Evolutionary conservation across 176 grass and related monocot genomes (phyloP), one percentile per base, ranked within the genome.

Genomic region (Aegilops sharonensis): DNA sequence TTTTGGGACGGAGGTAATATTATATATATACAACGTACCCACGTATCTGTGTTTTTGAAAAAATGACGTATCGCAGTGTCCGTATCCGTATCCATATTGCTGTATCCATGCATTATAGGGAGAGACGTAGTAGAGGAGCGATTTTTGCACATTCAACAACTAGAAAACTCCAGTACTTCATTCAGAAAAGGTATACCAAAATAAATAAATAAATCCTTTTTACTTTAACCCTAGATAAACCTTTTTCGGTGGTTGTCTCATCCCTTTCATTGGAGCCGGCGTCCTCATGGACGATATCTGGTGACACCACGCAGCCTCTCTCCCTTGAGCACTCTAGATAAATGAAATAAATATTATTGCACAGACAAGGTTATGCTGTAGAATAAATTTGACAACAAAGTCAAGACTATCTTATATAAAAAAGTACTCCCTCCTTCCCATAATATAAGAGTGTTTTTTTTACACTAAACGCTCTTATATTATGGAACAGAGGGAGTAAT

Each of bases 241-340:
- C 85, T 84, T 84, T 36, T 75, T 75, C 81, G 56, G 45, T 36
- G 24, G 60, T 32, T 1, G 30, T 68, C 50, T 37, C 14, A 4
- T 17, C 71, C 42, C 14, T 9, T 5, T 52, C 11, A 3, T 32
- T 72, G 9, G 39, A 42, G 6, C 1, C 21, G 30, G 9, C 43
- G 29, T 36, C 62, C 11, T 12, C 45, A 5, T 36, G 17, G 34
- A 17, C 56, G 1, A 54, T 63, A 29, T 78, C 84, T 3, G 31
- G 63, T 47, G 43, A 47, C 43, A 3, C 43, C 11, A 47, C 11
- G 43, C 11, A 47, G 43, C 43, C 43, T 47, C 91, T 91, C 80
- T 78, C 74, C 82, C 82, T 80, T 8, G 32, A 59, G 63, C 78
- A 77, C 36, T 31, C 81, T 57, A 57, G 52, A 57, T 57, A 57